Conservation (phyloP, 768 basidiomycete genomes). For the Suillus luteus region DNA sequence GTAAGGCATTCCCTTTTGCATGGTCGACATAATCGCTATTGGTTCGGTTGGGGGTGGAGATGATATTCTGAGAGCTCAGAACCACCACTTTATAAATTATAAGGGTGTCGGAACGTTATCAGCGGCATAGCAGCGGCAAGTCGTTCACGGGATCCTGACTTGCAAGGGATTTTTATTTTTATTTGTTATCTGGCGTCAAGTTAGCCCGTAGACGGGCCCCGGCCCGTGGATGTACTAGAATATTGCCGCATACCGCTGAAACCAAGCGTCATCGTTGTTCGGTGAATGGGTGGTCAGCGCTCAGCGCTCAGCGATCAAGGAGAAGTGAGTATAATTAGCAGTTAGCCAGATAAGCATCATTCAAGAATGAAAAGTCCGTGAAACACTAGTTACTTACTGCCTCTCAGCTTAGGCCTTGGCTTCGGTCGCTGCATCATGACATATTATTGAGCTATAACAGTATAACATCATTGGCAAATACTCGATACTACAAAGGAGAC, state of each 20-base stretch:
- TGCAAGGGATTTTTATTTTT: slow-evolving; percentile 2
- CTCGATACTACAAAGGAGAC: background rate
- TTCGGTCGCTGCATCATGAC: background rate
- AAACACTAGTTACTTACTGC: background rate
- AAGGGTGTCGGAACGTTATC: background rate
- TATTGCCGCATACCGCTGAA: background rate
- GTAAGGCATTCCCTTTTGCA: slow-evolving; percentile 11
- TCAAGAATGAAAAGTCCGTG: background rate
- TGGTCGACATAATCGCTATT: slow-evolving; percentile 6
- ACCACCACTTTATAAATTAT: background rate
- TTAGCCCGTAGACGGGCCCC: background rate
- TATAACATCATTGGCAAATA: background rate
- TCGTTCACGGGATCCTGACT: background rate
- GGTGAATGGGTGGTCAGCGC: background rate
- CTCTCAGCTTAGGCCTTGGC: background rate
- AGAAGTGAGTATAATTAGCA: background rate
- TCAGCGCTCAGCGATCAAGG: background rate
- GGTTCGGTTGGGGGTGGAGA: background rate
- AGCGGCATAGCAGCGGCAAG: background rate
- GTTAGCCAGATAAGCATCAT: background rate
- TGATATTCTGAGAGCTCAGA: background rate
- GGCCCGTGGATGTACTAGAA: background rate
- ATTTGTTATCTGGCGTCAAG: slow-evolving; percentile 1
- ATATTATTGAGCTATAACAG: background rate
- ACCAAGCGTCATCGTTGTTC: background rate